Evolutionary conservation across 1,284 basidiomycete species (phyloP).

Genomic region (Sporisorium graminicola): DNA sequence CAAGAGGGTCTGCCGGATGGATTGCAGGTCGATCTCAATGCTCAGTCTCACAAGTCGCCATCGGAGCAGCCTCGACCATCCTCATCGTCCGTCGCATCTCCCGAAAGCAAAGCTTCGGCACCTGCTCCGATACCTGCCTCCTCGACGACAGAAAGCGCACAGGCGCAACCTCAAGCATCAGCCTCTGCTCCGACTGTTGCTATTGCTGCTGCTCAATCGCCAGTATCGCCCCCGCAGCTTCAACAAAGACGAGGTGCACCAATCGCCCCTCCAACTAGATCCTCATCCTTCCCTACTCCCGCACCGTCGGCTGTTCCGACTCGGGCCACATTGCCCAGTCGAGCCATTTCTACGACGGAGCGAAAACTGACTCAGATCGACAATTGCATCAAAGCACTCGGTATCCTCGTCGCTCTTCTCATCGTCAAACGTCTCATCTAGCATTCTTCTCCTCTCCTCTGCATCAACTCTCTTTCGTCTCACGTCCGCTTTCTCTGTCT

Average conservation of each 20-base stretch:
- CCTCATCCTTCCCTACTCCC: constrained; percentile 9
- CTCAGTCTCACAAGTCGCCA: constrained; percentile 14
- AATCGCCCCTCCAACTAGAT: not conserved
- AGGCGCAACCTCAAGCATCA: not conserved
- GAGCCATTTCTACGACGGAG: constrained; percentile 16
- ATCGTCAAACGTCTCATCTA: constrained; percentile 45
- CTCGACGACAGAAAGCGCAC: not conserved
- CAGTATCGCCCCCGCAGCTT: constrained; percentile 6
- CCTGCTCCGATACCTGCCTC: not conserved
- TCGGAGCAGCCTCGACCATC: not conserved
- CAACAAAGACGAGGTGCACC: not conserved
- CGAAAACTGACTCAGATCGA: constrained; percentile 42
- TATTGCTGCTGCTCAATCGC: no score
- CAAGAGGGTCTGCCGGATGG: constrained; percentile 31
- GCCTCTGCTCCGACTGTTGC: not conserved
- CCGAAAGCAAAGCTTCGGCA: constrained; percentile 1
- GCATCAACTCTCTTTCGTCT: not conserved
- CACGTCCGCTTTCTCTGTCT: not conserved
- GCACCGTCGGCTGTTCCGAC: not conserved
- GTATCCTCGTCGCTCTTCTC: constrained; percentile 41
- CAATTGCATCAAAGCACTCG: constrained; percentile 46
- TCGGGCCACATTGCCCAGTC: not conserved
- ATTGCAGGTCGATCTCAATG: constrained; percentile 28
- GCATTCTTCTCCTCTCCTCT: not conserved
- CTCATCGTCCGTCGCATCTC: not conserved